Conservation (phyloP, 1,284 basidiomycete species). For the Apiotrichum laibachii region DNA sequence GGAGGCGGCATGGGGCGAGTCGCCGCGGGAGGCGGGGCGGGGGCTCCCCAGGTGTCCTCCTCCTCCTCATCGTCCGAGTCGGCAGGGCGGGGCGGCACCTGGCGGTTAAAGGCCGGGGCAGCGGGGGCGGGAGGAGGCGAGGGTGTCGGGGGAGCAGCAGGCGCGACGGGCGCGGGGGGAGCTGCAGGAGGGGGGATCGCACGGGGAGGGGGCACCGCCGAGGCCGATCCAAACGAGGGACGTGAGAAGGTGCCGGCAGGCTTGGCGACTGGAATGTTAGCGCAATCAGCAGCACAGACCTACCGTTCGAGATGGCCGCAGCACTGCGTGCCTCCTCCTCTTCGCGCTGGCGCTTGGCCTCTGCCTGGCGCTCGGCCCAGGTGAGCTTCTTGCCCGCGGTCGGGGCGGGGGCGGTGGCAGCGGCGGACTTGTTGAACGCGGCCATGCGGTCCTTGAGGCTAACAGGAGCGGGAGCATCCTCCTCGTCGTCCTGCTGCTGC, state of each 20-base stretch:
- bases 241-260: conserved; percentile 10
- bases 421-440: conserved; percentile 29
- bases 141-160: too few species aligned
- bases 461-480: conserved; percentile 37
- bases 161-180: conserved; percentile 43
- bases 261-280: conserved; percentile 8
- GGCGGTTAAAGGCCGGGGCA: conserved; percentile 14
- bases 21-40: conserved; percentile 27
- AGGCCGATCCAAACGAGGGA: conserved; percentile 17
- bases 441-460: conserved; percentile 46
- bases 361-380: conserved; percentile 84
- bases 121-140: conserved; percentile 22
- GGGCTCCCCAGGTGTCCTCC: conserved; percentile 20
- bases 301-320: conserved; percentile 54
- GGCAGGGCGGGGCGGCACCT: conserved; percentile 9
- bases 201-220: conserved; percentile 18
- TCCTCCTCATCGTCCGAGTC: too few species aligned
- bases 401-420: conserved; percentile 22
- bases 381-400: conserved; percentile 67
- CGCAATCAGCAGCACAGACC: neutral
- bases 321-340: conserved; percentile 73
- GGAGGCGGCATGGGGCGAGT: conserved; percentile 63
- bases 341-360: conserved; percentile 76
- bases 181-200: conserved; percentile 5
- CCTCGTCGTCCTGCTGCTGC: conserved; percentile 23